A percentile compares a stretch with the other conserved stretches of the same genome.
Conservation (phyloP, 495 filamentous ascomycete species). For the Neurospora sp. region DNA sequence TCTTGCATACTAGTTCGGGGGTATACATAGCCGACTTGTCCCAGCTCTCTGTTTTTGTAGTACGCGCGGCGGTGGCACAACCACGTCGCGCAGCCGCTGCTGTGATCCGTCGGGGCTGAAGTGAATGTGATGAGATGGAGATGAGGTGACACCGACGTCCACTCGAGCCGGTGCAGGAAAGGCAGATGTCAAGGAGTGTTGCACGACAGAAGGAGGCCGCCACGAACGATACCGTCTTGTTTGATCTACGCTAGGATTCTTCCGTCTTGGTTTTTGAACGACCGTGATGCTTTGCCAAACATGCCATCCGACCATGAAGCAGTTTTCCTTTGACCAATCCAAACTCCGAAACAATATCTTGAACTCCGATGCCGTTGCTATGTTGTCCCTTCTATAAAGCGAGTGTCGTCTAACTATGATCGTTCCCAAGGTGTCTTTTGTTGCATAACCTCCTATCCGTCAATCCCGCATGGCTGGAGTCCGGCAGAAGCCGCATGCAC, state of each 20-base stretch:
- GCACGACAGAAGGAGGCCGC: not conserved
- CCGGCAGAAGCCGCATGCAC: slow-evolving; percentile 35
- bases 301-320: not conserved
- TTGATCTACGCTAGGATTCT: not conserved
- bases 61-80: not conserved
- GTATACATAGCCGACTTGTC: not conserved
- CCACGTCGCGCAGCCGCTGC: not conserved
- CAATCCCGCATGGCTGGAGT: slow-evolving; percentile 16
- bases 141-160: not conserved
- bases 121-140: not conserved
- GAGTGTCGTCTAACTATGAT: not conserved
- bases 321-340: not conserved
- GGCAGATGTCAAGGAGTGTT: not conserved
- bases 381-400: not conserved
- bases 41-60: not conserved
- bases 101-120: not conserved
- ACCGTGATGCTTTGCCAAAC: not conserved
- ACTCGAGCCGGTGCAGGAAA: not conserved
- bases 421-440: not conserved
- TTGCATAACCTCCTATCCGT: not conserved
- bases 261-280: not conserved
- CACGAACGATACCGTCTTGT: not conserved
- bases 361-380: not conserved
- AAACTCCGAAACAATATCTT: not conserved
- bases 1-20: not conserved